phyloP scores from a whole-genome alignment of 345 rosid genomes.

The Iberis pinnata region DNA sequence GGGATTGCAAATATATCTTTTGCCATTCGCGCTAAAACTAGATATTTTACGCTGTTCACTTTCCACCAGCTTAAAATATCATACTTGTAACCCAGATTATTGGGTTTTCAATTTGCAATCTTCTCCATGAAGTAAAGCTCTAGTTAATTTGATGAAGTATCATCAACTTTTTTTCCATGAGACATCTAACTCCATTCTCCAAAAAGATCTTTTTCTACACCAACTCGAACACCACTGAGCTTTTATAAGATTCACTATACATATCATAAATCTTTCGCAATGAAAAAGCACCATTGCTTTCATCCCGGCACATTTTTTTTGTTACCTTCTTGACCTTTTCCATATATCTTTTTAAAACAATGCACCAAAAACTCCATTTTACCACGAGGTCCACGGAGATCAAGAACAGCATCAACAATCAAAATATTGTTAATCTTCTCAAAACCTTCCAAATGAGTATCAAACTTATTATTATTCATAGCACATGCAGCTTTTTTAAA shows the following conservation, averaged over 20 bases:
- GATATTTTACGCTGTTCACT: background rate
- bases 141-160: background rate
- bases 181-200: background rate
- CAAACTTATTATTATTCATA: background rate
- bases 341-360: background rate
- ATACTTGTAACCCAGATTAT: background rate
- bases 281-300: background rate
- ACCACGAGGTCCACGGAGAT: background rate
- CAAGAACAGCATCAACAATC: background rate
- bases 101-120: background rate
- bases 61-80: background rate
- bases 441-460: background rate
- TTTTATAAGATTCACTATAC: background rate
- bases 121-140: background rate
- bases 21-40: too few relatives aligned
- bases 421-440: background rate
- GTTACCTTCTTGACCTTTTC: background rate
- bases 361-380: background rate
- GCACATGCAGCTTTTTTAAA: background rate
- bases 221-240: background rate
- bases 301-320: background rate
- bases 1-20: background rate
- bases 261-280: background rate
- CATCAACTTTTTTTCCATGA: background rate
- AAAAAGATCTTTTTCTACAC: background rate